Conservation (phyloP, 345 rosid species). For the Kandelia obovata region DNA sequence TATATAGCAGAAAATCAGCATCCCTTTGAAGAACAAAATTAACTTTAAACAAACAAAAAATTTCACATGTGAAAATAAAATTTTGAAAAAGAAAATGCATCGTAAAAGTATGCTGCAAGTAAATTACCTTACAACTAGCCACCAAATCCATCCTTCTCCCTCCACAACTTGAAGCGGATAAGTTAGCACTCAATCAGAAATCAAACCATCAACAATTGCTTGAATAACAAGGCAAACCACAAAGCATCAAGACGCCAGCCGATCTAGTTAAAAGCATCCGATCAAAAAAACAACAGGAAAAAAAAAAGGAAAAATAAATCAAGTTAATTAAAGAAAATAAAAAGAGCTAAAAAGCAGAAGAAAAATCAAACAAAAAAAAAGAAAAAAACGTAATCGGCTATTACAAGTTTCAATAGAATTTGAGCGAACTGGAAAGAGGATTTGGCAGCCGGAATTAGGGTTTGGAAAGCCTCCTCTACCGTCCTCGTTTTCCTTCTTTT, state of each 20-base stretch:
- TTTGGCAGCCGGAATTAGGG: conserved; percentile 30
- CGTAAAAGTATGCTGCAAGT: neutral
- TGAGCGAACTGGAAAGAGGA: neutral
- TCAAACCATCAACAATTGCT: conserved; percentile 20
- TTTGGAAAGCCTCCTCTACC: conserved; percentile 18
- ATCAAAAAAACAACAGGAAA: conserved; percentile 10
- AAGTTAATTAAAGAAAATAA: conserved; percentile 6
- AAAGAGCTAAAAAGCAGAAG: neutral
- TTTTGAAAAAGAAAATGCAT: conserved; percentile 2
- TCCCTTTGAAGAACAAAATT: too few species aligned
- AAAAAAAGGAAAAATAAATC: conserved; percentile 6
- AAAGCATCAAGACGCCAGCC: conserved; percentile 29
- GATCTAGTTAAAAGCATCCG: conserved; percentile 34
- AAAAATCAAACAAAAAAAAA: neutral
- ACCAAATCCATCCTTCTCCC: conserved; percentile 68
- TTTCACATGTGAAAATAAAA: too few species aligned
- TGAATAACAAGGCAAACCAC: conserved; percentile 20
- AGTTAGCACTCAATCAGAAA: conserved; percentile 24
- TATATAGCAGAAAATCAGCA: too few species aligned
- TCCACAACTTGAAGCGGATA: conserved; percentile 22
- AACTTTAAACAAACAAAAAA: too few species aligned
- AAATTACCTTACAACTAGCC: conserved; percentile 66
- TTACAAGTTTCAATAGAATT: neutral
- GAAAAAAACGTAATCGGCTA: neutral
- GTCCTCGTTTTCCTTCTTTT: neutral